phyloP scores from a whole-genome alignment of 768 basidiomycete genomes.

The Holtermannia corniformis region DNA sequence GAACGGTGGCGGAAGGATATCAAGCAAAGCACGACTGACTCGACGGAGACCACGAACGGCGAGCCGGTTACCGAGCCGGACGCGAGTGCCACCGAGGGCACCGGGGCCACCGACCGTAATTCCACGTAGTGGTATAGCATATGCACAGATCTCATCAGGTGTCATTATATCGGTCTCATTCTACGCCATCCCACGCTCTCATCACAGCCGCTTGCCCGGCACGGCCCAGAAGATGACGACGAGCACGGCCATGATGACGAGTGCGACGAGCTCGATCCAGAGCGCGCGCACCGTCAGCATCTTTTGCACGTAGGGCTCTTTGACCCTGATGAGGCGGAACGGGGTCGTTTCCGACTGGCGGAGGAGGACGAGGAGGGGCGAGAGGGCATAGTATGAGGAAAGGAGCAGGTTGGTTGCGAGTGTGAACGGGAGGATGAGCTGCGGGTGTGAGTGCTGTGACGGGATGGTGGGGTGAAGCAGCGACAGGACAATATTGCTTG shows the following conservation, averaged over 20 bases:
- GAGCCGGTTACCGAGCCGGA: no score
- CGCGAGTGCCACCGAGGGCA: no score
- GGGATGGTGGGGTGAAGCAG: no score
- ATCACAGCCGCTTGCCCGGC: conserved; percentile 76
- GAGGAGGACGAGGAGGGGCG: conserved; percentile 88
- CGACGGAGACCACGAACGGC: no score
- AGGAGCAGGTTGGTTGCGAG: conserved; percentile 82
- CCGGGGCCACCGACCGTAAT: no score
- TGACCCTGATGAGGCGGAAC: conserved; percentile 82
- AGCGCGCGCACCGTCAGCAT: conserved; percentile 79
- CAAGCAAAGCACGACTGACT: no score
- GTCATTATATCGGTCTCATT: not conserved
- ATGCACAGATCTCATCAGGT: no score
- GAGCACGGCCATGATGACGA: conserved; percentile 64
- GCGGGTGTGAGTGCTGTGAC: no score
- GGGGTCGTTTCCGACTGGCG: conserved; percentile 93
- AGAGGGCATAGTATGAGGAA: conserved; percentile 93
- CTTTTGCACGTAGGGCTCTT: conserved; percentile 89
- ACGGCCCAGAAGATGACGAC: conserved; percentile 94
- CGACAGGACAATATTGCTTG: not conserved
- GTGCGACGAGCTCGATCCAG: conserved; percentile 57
- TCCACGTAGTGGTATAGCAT: no score
- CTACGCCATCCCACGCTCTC: not conserved
- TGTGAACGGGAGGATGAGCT: conserved; percentile 93
- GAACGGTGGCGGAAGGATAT: no score